phyloP scores from a whole-genome alignment of 345 rosid species.

The Gossypium sturtianum region DNA sequence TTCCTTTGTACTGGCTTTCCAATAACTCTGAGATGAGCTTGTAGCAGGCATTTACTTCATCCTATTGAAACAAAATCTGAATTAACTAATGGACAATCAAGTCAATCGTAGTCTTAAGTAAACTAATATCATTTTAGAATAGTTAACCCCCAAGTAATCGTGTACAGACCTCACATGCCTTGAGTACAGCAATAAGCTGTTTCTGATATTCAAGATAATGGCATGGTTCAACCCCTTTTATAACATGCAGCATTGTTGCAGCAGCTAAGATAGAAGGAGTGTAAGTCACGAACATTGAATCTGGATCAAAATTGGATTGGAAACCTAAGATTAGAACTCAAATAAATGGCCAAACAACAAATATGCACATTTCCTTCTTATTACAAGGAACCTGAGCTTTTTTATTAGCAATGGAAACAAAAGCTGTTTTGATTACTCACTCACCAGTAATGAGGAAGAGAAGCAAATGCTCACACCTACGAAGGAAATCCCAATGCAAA shows the following conservation, averaged over 20 bases:
- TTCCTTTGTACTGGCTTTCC: conserved; percentile 26
- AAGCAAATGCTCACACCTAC: conserved; percentile 66
- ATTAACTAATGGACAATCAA: background rate
- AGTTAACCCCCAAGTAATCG: conserved; percentile 1
- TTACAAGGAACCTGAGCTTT: background rate
- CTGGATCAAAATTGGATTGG: conserved; percentile 41
- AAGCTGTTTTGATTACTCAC: conserved; percentile 14
- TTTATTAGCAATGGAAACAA: conserved; percentile 4
- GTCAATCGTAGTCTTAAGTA: background rate
- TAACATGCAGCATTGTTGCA: conserved; percentile 61
- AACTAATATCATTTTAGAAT: background rate
- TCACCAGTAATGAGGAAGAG: conserved; percentile 74
- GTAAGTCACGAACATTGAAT: conserved; percentile 52
- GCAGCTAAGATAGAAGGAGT: conserved; percentile 69
- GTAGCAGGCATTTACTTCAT: conserved; percentile 54
- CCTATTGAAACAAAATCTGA: conserved; percentile 33
- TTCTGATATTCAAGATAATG: conserved; percentile 47
- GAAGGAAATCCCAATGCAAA: conserved; percentile 53
- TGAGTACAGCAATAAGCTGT: conserved; percentile 54
- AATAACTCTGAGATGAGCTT: conserved; percentile 43
- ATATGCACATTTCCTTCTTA: background rate
- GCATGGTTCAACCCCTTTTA: conserved; percentile 51
- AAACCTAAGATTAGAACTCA: conserved; percentile 11
- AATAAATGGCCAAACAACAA: background rate
- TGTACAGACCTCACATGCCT: conserved; percentile 56